Conservation (phyloP, 108 stramenopile genomes). For the Skeletonema marinoi region DNA sequence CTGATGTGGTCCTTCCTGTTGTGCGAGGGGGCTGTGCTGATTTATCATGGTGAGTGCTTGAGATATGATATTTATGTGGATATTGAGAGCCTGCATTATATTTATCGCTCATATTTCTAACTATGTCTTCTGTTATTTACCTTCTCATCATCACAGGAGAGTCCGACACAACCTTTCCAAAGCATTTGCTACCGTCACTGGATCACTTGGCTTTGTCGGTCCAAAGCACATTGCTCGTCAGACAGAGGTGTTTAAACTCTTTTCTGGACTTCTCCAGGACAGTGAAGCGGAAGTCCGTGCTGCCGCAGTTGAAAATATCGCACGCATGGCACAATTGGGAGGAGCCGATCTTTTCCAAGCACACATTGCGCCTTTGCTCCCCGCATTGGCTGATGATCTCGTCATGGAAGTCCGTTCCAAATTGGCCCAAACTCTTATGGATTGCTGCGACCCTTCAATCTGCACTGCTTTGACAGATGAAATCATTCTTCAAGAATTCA, state of each 20-base stretch:
- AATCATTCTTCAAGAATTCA: slow-evolving; percentile 79
- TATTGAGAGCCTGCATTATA: not conserved
- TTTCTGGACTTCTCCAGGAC: slow-evolving; percentile 82
- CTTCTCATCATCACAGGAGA: slow-evolving; percentile 58
- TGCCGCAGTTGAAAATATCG: slow-evolving; percentile 88
- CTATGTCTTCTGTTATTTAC: not conserved
- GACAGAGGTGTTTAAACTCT: slow-evolving; percentile 70
- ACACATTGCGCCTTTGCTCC: slow-evolving; percentile 72
- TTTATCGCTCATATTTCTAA: not conserved
- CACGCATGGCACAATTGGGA: slow-evolving; percentile 82
- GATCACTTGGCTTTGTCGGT: slow-evolving; percentile 64
- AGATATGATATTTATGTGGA: not conserved
- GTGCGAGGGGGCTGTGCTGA: slow-evolving; percentile 79
- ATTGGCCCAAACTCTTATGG: slow-evolving; percentile 68
- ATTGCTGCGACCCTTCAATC: slow-evolving; percentile 69
- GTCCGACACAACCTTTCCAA: slow-evolving; percentile 93
- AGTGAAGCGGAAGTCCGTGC: slow-evolving; percentile 94
- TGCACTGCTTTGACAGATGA: slow-evolving; percentile 67
- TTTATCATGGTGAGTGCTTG: slow-evolving; percentile 78
- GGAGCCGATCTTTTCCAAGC: slow-evolving; percentile 72
- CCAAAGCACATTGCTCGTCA: slow-evolving; percentile 28
- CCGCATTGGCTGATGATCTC: slow-evolving; percentile 62
- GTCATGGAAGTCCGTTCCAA: slow-evolving; percentile 63
- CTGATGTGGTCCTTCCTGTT: slow-evolving; percentile 74
- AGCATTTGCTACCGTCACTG: slow-evolving; percentile 75